phyloP scores from a whole-genome alignment of 768 basidiomycete species.

The Lactarius indigo region DNA sequence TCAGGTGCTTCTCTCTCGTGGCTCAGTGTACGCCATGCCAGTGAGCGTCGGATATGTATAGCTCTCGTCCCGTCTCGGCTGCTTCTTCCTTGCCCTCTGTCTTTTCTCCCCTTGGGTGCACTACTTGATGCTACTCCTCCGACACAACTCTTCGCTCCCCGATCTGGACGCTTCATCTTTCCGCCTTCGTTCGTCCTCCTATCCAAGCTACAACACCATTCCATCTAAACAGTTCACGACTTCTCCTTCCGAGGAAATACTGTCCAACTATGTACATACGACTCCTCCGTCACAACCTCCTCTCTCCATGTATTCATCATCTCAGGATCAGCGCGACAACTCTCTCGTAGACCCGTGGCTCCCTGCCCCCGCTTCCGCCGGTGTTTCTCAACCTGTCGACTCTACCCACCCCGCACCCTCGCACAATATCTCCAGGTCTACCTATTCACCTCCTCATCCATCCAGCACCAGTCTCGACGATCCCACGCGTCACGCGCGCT shows the following conservation, averaged over 20 bases:
- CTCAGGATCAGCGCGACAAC: conserved; percentile 20
- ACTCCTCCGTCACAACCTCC: conserved; percentile 14
- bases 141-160: conserved; percentile 20
- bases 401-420: not conserved
- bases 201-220: conserved; percentile 25
- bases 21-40: conserved; percentile 8
- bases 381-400: conserved; percentile 10
- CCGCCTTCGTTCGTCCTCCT: conserved; percentile 21
- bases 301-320: conserved; percentile 19
- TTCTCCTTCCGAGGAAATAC: conserved; percentile 21
- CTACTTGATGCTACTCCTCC: conserved; percentile 24
- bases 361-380: conserved; percentile 11
- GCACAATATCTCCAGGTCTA: not conserved
- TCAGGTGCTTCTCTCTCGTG: conserved; percentile 28
- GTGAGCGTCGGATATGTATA: conserved; percentile 23
- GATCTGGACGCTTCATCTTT: conserved; percentile 22
- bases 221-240: conserved; percentile 19
- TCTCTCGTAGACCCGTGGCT: conserved; percentile 19
- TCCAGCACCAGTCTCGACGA: conserved; percentile 1
- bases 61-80: conserved; percentile 24
- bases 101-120: conserved; percentile 22
- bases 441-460: conserved; percentile 2
- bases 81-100: conserved; percentile 26
- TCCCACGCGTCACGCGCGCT: conserved; percentile 19
- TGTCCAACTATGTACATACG: conserved; percentile 24